Conservation (phyloP, 352 stramenopile genomes). For the Aphanomyces euteiches region DNA sequence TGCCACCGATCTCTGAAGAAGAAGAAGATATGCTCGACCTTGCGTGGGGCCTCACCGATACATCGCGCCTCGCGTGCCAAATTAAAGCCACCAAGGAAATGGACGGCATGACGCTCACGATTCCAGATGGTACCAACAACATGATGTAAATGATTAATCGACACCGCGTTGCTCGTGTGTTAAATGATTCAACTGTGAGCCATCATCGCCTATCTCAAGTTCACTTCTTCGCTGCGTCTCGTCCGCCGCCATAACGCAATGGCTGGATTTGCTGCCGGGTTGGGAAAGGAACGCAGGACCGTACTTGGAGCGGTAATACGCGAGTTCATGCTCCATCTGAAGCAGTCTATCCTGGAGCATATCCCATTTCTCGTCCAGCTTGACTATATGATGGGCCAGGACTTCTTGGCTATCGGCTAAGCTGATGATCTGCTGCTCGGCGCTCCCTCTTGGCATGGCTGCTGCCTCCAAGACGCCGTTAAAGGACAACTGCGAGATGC, state of each 20-base stretch:
- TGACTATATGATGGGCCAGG: slow-evolving; percentile 2
- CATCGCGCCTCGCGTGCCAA: slow-evolving; percentile 88
- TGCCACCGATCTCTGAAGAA: slow-evolving; percentile 88
- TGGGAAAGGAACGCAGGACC: not conserved
- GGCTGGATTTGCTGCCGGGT: not conserved
- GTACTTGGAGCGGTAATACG: slow-evolving; percentile 12
- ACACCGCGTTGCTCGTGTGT: not conserved
- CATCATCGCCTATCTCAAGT: too few species aligned
- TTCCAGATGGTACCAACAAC: slow-evolving; percentile 86
- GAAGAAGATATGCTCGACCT: slow-evolving; percentile 96
- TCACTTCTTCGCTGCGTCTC: not conserved
- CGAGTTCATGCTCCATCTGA: slow-evolving; percentile 1
- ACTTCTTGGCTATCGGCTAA: slow-evolving; percentile 16
- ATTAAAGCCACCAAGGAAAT: slow-evolving; percentile 86
- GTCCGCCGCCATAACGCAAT: not conserved
- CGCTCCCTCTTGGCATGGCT: not conserved
- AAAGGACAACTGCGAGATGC: not conserved
- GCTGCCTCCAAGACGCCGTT: not conserved
- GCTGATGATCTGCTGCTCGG: not conserved
- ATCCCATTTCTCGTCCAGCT: slow-evolving; percentile 13
- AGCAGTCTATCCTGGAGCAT: not conserved
- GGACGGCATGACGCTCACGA: slow-evolving; percentile 78
- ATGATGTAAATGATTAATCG: slow-evolving; percentile 59
- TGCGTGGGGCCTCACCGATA: slow-evolving; percentile 91
- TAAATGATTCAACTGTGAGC: too few species aligned